Conservation (phyloP, 164 flowering plant genomes). For the Paratinospora sagittata region DNA sequence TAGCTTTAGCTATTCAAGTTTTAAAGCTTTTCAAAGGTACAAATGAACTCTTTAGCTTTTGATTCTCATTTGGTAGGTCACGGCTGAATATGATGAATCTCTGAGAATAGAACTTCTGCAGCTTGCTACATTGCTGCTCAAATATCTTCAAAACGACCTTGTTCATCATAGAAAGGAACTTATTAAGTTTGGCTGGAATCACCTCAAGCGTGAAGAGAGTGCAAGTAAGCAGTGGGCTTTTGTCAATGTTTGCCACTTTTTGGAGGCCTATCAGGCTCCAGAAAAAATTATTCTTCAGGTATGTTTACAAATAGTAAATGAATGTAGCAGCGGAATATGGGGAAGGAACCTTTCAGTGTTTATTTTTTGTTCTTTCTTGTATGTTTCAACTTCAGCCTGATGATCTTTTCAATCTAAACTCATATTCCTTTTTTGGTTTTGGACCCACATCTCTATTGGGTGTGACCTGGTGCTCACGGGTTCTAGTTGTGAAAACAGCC, state of each 20-base stretch:
- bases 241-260: conserved; percentile 97
- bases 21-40: not conserved
- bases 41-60: not conserved
- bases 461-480: not conserved
- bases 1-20: not conserved
- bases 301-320: conserved; percentile 2
- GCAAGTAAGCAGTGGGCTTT: conserved; percentile 99
- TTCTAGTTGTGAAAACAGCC: no score
- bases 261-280: conserved; percentile 99
- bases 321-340: not conserved
- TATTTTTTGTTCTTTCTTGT: not conserved
- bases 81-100: conserved; percentile 96
- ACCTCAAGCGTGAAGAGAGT: conserved; percentile 99
- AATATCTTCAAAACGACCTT: conserved; percentile 92
- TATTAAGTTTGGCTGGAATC: conserved; percentile 99
- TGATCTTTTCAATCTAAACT: not conserved
- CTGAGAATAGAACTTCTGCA: conserved; percentile 97
- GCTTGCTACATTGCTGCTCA: conserved; percentile 92
- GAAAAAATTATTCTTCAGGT: conserved; percentile 99
- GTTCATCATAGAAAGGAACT: conserved; percentile 96
- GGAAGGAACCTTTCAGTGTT: not conserved
- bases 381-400: no score
- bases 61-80: conserved; percentile 42
- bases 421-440: not conserved
- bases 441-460: not conserved